Base-by-base conservation (phyloP, 805 yeast genomes). In the Isabelozyma gotoi region DNA sequence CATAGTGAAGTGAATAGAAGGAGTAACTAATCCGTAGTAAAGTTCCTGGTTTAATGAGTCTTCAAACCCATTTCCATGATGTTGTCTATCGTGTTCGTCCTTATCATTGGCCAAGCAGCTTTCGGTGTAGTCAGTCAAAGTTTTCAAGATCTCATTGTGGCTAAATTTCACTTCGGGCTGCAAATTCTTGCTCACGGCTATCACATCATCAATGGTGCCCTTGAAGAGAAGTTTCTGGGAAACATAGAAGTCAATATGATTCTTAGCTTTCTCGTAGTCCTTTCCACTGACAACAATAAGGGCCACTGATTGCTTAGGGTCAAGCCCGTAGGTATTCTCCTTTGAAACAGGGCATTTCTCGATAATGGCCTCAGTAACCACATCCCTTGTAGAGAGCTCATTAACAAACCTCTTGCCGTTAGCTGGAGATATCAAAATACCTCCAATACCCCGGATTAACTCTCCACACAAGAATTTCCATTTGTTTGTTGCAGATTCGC, bases 401-500 rank as follows among this genome's bases (percentile, higher is more conserved):
- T 81, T 71, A 21, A 76, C 75, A 55, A 80, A 81, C 50, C 86
- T 63, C 36, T 64, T 56, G 2, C 80, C 80, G 6, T 71, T 60
- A 1, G 45, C 38, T 2, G 76, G 68, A 40, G 76, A 74, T 11
- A 81, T 40, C 38, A 81, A 53, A 5, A 81, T 62, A 29, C 84
- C 85, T 21, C 86, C 86, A 36, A 77, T 63, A 1, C 84, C 85
- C 57, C 86, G 65, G 3, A 81, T 52, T 0, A 82, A 72, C 50
- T 81, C 86, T 7, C 84, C 85, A 49, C 84, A 82, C 12, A 81
- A 57, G 49, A 80, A 73, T 56, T 80, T 80, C 76, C 76, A 74
- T 42, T 66, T 68, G 40, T 60, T 67, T 4, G 54, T 51, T 18
- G 65, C 66, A 32, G 74, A 68, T 40, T 76, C 52, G 19, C 38